phyloP scores from a whole-genome alignment of 371 early-diverging fungal species.

The Coemansia linderi region DNA sequence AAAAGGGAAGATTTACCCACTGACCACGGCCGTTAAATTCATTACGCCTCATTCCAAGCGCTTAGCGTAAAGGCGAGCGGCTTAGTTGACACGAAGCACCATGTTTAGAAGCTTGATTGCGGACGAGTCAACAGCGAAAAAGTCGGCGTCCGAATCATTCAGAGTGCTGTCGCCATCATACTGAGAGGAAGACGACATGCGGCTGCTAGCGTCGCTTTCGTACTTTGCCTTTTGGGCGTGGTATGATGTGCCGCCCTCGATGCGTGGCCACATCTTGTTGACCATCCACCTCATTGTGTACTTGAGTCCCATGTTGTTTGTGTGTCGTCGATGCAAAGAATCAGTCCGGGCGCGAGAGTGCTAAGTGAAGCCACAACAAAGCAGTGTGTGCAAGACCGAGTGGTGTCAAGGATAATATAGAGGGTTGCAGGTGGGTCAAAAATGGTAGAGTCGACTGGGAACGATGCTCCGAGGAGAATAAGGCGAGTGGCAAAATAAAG shows the following conservation, averaged over 20 bases:
- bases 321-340: not conserved
- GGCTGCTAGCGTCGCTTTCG: conserved; percentile 33
- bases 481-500: not conserved
- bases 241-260: conserved; percentile 40
- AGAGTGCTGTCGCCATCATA: conserved; percentile 40
- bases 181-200: conserved; percentile 29
- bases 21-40: not conserved
- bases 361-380: not conserved
- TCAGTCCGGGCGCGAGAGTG: not conserved
- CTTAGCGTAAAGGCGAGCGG: not conserved
- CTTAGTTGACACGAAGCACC: conserved; percentile 51
- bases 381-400: not conserved
- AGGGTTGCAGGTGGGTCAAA: conserved; percentile 3
- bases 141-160: conserved; percentile 32
- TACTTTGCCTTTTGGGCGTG: conserved; percentile 33
- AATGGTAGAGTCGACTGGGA: not conserved
- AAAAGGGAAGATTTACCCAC: not conserved
- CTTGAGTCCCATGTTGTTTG: conserved; percentile 41
- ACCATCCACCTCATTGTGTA: conserved; percentile 53
- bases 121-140: conserved; percentile 43
- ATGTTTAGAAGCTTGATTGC: conserved; percentile 47
- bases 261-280: conserved; percentile 53
- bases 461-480: conserved; percentile 1
- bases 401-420: not conserved
- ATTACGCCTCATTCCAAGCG: not conserved